Evolutionary conservation across 768 basidiomycete species (phyloP).

Genomic region (Heimioporus sp.): DNA sequence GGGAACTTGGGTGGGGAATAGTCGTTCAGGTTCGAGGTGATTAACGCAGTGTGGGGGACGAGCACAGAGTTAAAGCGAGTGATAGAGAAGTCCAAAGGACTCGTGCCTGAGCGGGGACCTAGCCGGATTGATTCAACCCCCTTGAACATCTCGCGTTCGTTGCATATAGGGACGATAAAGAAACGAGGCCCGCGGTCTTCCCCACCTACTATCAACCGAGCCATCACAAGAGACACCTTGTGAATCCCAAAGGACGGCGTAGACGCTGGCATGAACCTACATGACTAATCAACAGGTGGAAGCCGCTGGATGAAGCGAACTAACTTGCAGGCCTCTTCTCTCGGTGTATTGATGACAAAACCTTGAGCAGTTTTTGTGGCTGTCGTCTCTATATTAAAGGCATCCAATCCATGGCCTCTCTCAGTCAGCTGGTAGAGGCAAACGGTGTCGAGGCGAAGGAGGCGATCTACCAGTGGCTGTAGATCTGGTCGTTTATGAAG

Average conservation of each 20-base stretch:
- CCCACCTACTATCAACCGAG: constrained; percentile 50
- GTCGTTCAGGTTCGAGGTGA: constrained; percentile 38
- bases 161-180: constrained; percentile 56
- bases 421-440: constrained; percentile 55
- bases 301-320: constrained; percentile 3
- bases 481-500: constrained; percentile 49
- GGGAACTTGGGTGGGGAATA: constrained; percentile 35
- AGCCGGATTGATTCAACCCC: constrained; percentile 51
- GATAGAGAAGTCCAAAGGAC: constrained; percentile 55
- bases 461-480: constrained; percentile 43
- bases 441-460: constrained; percentile 53
- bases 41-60: constrained; percentile 35
- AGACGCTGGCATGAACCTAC: constrained; percentile 60
- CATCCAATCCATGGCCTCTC: constrained; percentile 57
- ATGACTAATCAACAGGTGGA: not conserved
- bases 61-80: constrained; percentile 54
- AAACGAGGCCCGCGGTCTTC: constrained; percentile 51
- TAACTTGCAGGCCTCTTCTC: constrained; percentile 59
- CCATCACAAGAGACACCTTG: constrained; percentile 57
- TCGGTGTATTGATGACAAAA: constrained; percentile 53
- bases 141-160: constrained; percentile 49
- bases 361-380: constrained; percentile 50
- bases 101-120: constrained; percentile 50
- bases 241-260: constrained; percentile 51
- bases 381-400: constrained; percentile 61